phyloP scores from a whole-genome alignment of 305 asterid genomes.

The Fraxinus baroniana region DNA sequence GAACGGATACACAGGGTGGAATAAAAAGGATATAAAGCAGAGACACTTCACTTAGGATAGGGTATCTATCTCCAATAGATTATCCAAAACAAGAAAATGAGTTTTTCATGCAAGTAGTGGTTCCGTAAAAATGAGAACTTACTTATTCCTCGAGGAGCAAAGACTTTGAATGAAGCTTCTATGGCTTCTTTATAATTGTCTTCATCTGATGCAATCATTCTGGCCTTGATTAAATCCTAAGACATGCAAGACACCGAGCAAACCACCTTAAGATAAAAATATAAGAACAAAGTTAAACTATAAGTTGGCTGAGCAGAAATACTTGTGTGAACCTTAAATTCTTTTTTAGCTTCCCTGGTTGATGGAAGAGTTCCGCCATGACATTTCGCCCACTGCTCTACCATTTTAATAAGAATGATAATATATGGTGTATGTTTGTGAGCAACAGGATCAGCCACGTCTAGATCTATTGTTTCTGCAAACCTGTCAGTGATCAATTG shows the following conservation, averaged over 20 bases:
- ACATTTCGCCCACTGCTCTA: constrained; percentile 73
- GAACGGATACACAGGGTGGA: neutral
- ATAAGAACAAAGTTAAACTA: constrained; percentile 12
- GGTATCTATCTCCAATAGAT: neutral
- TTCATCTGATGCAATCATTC: constrained; percentile 77
- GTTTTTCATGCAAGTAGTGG: neutral
- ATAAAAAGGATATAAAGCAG: neutral
- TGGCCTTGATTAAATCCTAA: constrained; percentile 77
- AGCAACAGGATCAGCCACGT: constrained; percentile 59
- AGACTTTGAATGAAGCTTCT: constrained; percentile 84
- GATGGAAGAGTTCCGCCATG: constrained; percentile 76
- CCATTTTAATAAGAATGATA: constrained; percentile 73
- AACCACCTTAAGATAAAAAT: constrained; percentile 32
- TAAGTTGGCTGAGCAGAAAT: constrained; percentile 9
- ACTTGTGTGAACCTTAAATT: constrained; percentile 61
- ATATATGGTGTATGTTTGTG: constrained; percentile 93
- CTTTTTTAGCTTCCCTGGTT: constrained; percentile 74
- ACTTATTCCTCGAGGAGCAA: constrained; percentile 88
- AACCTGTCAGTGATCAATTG: constrained; percentile 45
- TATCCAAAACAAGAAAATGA: neutral
- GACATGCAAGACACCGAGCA: constrained; percentile 32
- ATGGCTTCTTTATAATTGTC: constrained; percentile 94
- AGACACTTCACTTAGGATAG: neutral
- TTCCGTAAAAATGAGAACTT: constrained; percentile 32
- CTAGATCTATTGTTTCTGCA: constrained; percentile 77